These are phyloP conservation scores for Pseudomassariella vexata DNA, from an alignment of 2,329 filamentous ascomycete genomes.

Conservation along the genomic window DNA sequence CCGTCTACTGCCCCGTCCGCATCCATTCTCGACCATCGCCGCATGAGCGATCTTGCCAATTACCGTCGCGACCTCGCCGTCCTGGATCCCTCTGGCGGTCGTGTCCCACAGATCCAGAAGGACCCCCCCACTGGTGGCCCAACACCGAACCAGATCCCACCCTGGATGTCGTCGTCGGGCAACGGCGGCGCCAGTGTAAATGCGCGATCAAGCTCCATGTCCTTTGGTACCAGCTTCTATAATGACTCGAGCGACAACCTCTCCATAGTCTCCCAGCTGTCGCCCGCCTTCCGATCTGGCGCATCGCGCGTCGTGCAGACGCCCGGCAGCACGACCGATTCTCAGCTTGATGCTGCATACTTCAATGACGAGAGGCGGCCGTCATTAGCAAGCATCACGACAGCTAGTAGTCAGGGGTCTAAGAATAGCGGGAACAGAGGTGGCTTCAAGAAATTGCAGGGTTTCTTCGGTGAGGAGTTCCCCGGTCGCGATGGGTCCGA, in stretches of 20 bases:
- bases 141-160: slow-evolving; percentile 44
- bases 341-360: slow-evolving; percentile 52
- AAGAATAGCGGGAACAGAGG: slow-evolving; percentile 65
- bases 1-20: slow-evolving; percentile 36
- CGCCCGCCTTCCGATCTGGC: slow-evolving; percentile 61
- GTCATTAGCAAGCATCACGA: slow-evolving; percentile 82
- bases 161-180: slow-evolving; percentile 55
- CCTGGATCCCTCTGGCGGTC: slow-evolving; percentile 54
- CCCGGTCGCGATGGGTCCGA: slow-evolving; percentile 70
- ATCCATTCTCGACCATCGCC: slow-evolving; percentile 49
- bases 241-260: slow-evolving; percentile 71
- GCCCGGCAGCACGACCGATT: slow-evolving; percentile 52
- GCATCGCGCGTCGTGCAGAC: slow-evolving; percentile 13
- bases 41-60: slow-evolving; percentile 58
- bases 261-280: slow-evolving; percentile 58
- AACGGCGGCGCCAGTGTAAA: slow-evolving; percentile 28
- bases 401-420: slow-evolving; percentile 78
- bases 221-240: slow-evolving; percentile 57
- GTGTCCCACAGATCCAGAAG: slow-evolving; percentile 54
- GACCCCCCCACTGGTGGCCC: slow-evolving; percentile 52
- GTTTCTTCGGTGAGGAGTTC: slow-evolving; percentile 90
- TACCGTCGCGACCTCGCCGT: slow-evolving; percentile 68
- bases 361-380: slow-evolving; percentile 73
- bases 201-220: slow-evolving; percentile 26
- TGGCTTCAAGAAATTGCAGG: slow-evolving; percentile 77